A percentile compares a stretch with the other conserved stretches of the same genome.
Conservation (phyloP, 2,329 filamentous ascomycete species). For the Simplicillium aogashimaense region DNA sequence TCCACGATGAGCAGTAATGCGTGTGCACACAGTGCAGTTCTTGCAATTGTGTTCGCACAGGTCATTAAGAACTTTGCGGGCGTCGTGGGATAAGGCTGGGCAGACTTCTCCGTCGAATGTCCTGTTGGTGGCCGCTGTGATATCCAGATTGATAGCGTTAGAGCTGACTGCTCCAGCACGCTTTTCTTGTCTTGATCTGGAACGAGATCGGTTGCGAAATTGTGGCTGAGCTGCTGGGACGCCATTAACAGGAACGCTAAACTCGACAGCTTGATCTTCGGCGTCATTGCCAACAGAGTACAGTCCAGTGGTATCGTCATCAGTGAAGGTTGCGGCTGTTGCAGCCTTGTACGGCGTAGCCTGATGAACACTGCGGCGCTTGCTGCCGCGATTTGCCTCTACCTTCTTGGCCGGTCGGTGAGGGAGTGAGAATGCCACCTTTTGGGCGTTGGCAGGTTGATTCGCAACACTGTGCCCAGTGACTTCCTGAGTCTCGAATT, state of each 20-base stretch:
- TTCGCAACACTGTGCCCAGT: constrained; percentile 7
- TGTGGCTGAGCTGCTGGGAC: constrained; percentile 2
- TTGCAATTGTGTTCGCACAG: constrained; percentile 44
- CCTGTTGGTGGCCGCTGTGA: constrained; percentile 5
- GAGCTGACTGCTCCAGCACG: constrained; percentile 4
- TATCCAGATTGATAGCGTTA: constrained; percentile 3
- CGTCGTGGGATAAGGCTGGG: constrained; percentile 39
- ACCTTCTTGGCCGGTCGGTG: constrained; percentile 18
- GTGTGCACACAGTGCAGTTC: constrained; percentile 48
- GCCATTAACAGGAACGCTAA: constrained; percentile 14
- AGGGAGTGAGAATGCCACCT: constrained; percentile 31
- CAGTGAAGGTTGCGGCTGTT: constrained; percentile 17
- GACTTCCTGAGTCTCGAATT: constrained; percentile 13
- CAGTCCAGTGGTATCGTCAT: constrained; percentile 24
- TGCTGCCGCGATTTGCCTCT: constrained; percentile 31
- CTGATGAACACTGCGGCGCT: constrained; percentile 21
- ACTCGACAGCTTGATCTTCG: constrained; percentile 22
- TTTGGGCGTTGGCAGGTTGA: constrained; percentile 17
- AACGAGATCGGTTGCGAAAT: constrained; percentile 8
- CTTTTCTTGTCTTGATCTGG: constrained; percentile 10
- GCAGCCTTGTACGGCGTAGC: constrained; percentile 11
- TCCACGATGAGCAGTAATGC: constrained; percentile 37
- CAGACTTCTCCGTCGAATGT: constrained; percentile 17
- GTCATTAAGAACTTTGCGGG: constrained; percentile 40
- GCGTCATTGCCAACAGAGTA: constrained; percentile 22